phyloP scores from a whole-genome alignment of 148 eudicot genomes.

The Dysphania ambrosioides region DNA sequence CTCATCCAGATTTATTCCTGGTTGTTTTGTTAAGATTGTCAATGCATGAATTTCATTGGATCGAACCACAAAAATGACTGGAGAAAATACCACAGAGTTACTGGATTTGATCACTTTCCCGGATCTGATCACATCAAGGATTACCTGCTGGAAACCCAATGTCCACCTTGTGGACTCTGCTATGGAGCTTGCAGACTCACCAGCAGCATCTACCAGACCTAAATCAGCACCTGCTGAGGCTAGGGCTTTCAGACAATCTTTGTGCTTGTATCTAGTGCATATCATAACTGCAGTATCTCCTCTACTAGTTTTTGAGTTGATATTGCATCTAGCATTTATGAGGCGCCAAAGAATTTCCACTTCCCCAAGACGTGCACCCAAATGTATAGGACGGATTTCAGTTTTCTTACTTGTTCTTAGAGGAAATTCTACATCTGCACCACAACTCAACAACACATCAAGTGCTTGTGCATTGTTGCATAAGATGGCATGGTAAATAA shows the following conservation, averaged over 20 bases:
- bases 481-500: conserved; percentile 60
- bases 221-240: conserved; percentile 60
- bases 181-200: conserved; percentile 36
- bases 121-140: conserved; percentile 43
- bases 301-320: conserved; percentile 40
- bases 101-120: conserved; percentile 47
- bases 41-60: conserved; percentile 47
- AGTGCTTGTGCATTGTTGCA: conserved; percentile 49
- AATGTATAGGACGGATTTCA: conserved; percentile 45
- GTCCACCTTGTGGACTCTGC: conserved; percentile 51
- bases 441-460: conserved; percentile 38
- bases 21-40: conserved; percentile 36
- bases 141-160: conserved; percentile 48
- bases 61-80: conserved; percentile 41
- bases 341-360: conserved; percentile 34
- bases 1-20: conserved; percentile 41
- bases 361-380: conserved; percentile 51
- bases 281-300: conserved; percentile 63
- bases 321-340: conserved; percentile 44
- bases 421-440: conserved; percentile 49
- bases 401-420: conserved; percentile 31
- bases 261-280: conserved; percentile 45
- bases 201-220: conserved; percentile 41
- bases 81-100: conserved; percentile 39
- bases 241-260: conserved; percentile 53